A percentile compares a stretch with the other conserved stretches of the same genome.
These are phyloP conservation scores for Podaxis mareebaensis DNA, from an alignment of 768 basidiomycete genomes.

Conservation along the genomic window DNA sequence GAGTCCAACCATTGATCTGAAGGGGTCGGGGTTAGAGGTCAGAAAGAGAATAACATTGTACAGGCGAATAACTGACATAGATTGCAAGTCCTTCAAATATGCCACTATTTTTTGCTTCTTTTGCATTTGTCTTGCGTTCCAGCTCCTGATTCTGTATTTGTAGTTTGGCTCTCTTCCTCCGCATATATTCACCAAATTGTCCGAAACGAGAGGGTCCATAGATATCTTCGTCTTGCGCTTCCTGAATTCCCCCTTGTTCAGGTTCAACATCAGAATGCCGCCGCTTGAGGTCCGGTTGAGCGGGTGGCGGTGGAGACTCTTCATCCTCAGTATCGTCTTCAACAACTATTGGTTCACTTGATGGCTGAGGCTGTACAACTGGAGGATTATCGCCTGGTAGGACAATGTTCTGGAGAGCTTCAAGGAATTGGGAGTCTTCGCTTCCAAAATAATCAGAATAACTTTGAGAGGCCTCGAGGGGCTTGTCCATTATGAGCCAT, in stretches of 20 bases:
- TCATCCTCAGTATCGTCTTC: slow-evolving; percentile 27
- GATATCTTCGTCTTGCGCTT: slow-evolving; percentile 39
- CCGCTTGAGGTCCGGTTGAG: slow-evolving; percentile 45
- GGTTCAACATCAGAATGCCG: slow-evolving; percentile 27
- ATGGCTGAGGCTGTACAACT: slow-evolving; percentile 13
- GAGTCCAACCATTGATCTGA: slow-evolving; percentile 89
- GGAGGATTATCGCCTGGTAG: slow-evolving; percentile 49
- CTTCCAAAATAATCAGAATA: slow-evolving; percentile 59
- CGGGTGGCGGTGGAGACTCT: slow-evolving; percentile 36
- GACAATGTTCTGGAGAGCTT: slow-evolving; percentile 43
- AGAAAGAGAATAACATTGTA: not conserved
- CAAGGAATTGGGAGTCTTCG: slow-evolving; percentile 54
- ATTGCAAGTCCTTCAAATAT: slow-evolving; percentile 78
- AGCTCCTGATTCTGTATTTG: slow-evolving; percentile 72
- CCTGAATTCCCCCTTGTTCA: slow-evolving; percentile 21
- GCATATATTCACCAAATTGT: slow-evolving; percentile 86
- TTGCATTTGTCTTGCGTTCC: slow-evolving; percentile 17
- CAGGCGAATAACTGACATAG: slow-evolving; percentile 58
- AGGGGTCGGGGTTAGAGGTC: slow-evolving; percentile 6
- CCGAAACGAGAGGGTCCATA: slow-evolving; percentile 85
- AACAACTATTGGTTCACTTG: slow-evolving; percentile 15
- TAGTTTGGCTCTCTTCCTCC: slow-evolving; percentile 86
- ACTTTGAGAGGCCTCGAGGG: slow-evolving; percentile 28
- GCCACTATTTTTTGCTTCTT: slow-evolving; percentile 32
- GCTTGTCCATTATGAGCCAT: slow-evolving; percentile 1